These are phyloP conservation scores for Cyanodermella asteris DNA, from an alignment of 2,329 filamentous ascomycete species.

Conservation along the genomic window DNA sequence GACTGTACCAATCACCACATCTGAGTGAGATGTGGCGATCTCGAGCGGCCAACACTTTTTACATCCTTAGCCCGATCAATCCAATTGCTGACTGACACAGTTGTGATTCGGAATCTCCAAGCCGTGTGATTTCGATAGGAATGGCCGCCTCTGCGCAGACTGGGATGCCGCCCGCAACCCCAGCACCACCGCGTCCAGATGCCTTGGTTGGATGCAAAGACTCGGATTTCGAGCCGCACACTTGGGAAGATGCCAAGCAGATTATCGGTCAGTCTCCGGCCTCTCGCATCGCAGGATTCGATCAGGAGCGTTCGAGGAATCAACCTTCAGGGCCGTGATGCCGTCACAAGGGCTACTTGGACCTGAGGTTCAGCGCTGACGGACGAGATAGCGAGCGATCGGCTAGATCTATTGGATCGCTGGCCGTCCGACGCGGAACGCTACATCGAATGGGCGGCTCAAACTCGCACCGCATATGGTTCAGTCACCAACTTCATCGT, in stretches of 20 bases:
- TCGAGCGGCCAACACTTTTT: too few species aligned
- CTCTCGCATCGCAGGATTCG: constrained; percentile 21
- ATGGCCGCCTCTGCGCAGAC: too few species aligned
- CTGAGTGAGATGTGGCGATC: too few species aligned
- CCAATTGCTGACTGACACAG: too few species aligned
- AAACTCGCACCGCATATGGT: constrained; percentile 31
- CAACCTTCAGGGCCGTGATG: constrained; percentile 14
- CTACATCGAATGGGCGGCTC: constrained; percentile 34
- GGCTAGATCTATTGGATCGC: constrained; percentile 34
- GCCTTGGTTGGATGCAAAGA: too few species aligned
- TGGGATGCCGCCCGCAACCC: too few species aligned
- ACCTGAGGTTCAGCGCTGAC: neutral
- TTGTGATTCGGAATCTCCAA: too few species aligned
- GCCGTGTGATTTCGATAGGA: too few species aligned
- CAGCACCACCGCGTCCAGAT: too few species aligned
- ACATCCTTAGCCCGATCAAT: too few species aligned
- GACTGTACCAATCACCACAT: too few species aligned
- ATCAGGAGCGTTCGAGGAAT: constrained; percentile 19
- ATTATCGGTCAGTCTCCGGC: constrained; percentile 30
- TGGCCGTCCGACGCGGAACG: constrained; percentile 34
- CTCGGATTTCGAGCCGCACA: constrained; percentile 28
- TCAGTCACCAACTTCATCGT: constrained; percentile 34
- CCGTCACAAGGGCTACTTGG: neutral
- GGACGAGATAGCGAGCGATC: constrained; percentile 22
- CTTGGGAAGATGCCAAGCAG: constrained; percentile 28